These are phyloP conservation scores for Pochonia chlamydosporia DNA, from an alignment of 2,329 filamentous ascomycete species.

Conservation along the genomic window DNA sequence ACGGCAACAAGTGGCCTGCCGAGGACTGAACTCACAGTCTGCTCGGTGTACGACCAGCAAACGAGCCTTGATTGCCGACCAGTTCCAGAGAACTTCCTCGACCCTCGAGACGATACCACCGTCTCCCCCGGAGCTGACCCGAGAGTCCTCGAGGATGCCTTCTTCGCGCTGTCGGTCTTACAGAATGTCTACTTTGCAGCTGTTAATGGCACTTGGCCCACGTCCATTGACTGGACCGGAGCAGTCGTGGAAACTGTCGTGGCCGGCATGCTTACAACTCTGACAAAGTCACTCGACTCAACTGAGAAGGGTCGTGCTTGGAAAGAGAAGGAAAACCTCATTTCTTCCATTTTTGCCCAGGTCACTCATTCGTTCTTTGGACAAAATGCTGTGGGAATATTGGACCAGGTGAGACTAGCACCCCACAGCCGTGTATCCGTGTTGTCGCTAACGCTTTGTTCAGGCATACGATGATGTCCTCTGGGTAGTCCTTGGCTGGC, in stretches of 20 bases:
- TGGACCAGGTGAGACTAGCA: conserved; percentile 41
- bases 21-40: not conserved
- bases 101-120: not conserved
- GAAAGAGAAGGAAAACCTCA: conserved; percentile 65
- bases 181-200: conserved; percentile 72
- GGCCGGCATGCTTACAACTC: conserved; percentile 64
- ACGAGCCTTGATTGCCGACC: conserved; percentile 1
- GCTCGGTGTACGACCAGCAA: conserved; percentile 3
- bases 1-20: not conserved
- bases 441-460: not conserved
- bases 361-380: conserved; percentile 76
- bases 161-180: conserved; percentile 66
- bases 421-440: not conserved
- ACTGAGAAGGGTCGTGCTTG: conserved; percentile 31
- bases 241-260: conserved; percentile 79
- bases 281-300: conserved; percentile 53
- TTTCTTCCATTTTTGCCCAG: conserved; percentile 78
- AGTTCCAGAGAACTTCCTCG: not conserved
- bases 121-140: not conserved
- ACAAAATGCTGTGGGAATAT: conserved; percentile 70
- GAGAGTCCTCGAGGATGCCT: conserved; percentile 40
- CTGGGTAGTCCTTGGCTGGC: conserved; percentile 90
- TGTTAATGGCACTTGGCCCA: conserved; percentile 77
- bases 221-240: conserved; percentile 87
- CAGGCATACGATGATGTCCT: conserved; percentile 90